Conservation (phyloP, 2,329 filamentous ascomycete genomes). For the Malbranchea cinnamomea region DNA sequence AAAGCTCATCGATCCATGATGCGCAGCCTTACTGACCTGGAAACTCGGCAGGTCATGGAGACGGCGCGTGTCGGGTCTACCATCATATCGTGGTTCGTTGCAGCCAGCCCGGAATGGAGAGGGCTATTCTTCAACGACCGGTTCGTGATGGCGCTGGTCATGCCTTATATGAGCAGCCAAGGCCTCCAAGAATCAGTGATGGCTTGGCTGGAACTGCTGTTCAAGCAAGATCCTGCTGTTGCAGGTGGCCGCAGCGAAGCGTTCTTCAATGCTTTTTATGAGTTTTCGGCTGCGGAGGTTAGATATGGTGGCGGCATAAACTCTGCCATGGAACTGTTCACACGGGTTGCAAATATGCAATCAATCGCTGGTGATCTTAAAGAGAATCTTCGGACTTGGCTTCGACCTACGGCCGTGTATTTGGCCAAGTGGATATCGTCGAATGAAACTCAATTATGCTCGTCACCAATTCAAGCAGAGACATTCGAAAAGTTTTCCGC, state of each 20-base stretch:
- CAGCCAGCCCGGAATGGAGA: slow-evolving; percentile 20
- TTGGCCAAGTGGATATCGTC: slow-evolving; percentile 16
- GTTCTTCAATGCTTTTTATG: slow-evolving; percentile 14
- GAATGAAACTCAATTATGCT: slow-evolving; percentile 11
- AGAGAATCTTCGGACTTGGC: slow-evolving; percentile 4
- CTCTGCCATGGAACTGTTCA: slow-evolving; percentile 19
- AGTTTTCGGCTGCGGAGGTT: slow-evolving; percentile 21
- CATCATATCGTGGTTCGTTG: slow-evolving; percentile 26
- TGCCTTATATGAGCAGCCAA: slow-evolving; percentile 28
- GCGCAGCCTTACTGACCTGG: slow-evolving; percentile 6
- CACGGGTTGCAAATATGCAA: slow-evolving; percentile 10
- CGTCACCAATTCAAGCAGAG: slow-evolving; percentile 14
- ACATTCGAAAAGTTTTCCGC: slow-evolving; percentile 21
- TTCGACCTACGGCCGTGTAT: slow-evolving; percentile 15
- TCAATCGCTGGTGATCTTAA: slow-evolving; percentile 1
- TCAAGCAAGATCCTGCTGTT: slow-evolving; percentile 13
- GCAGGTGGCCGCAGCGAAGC: slow-evolving; percentile 5
- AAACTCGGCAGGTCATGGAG: slow-evolving; percentile 17
- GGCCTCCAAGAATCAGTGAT: slow-evolving; percentile 19
- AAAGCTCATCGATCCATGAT: slow-evolving; percentile 19
- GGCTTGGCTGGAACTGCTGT: slow-evolving; percentile 22
- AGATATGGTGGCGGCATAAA: slow-evolving; percentile 21
- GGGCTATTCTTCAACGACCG: slow-evolving; percentile 18
- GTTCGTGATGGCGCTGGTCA: slow-evolving; percentile 13
- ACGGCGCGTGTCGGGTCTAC: slow-evolving; percentile 20